Conservation (phyloP, 2,329 filamentous ascomycete genomes). For the Scedosporium boydii region DNA sequence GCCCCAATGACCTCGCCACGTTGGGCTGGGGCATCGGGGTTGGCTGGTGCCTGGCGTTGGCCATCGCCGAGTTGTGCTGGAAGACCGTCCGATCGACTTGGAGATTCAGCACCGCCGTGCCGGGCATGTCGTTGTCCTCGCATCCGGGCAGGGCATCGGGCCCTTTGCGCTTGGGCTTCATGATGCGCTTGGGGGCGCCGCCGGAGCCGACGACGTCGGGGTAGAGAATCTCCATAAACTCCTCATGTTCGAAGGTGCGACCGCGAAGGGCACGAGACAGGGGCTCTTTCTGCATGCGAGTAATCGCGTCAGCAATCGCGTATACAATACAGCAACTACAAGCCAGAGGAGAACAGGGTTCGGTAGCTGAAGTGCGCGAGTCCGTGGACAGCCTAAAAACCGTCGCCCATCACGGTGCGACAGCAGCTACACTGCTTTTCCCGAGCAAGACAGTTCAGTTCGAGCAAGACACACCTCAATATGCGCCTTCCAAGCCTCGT, state of each 20-base stretch:
- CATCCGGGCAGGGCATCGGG: constrained; percentile 31
- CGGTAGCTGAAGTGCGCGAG: neutral
- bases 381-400: neutral
- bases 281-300: constrained; percentile 39
- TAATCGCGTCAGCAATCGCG: neutral
- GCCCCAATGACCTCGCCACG: neutral
- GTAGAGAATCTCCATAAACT: constrained; percentile 51
- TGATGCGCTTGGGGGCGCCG: constrained; percentile 49
- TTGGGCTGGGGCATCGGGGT: neutral
- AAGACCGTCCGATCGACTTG: constrained; percentile 23
- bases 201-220: constrained; percentile 51
- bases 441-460: too few relatives aligned
- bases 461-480: constrained; percentile 37
- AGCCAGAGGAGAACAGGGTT: neutral
- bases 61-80: constrained; percentile 1
- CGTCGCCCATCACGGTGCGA: neutral
- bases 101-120: constrained; percentile 36
- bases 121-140: constrained; percentile 38
- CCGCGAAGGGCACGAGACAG: constrained; percentile 47
- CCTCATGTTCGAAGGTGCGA: constrained; percentile 50
- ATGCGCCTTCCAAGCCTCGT: constrained; percentile 47
- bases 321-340: neutral
- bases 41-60: constrained; percentile 8
- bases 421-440: neutral
- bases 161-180: constrained; percentile 42